A percentile compares a stretch with the other conserved stretches of the same genome.
Conservation (phyloP, 179 eudicot genomes). For the Silene vulgaris region DNA sequence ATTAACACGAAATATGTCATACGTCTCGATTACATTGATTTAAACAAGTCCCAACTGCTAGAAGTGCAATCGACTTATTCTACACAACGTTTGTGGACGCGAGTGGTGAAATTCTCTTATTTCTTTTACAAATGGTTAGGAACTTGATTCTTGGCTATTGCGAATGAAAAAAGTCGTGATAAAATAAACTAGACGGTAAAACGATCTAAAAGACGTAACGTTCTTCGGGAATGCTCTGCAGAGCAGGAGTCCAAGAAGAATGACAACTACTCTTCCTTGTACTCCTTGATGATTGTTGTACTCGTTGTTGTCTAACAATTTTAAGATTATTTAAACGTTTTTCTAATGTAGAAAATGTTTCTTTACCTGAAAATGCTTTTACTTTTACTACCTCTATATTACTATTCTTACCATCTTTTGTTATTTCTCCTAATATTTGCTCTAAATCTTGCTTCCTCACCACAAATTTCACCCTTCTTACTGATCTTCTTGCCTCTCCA, state of each 20-base stretch:
- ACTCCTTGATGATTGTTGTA: slow-evolving; percentile 2
- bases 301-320: slow-evolving; percentile 14
- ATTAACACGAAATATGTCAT: no score
- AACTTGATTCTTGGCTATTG: no score
- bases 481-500: slow-evolving; percentile 13
- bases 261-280: slow-evolving; percentile 9
- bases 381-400: slow-evolving; percentile 9
- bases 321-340: slow-evolving; percentile 23
- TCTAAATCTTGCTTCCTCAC: slow-evolving; percentile 24
- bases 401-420: not conserved
- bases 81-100: not conserved
- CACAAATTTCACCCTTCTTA: slow-evolving; percentile 25
- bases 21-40: no score
- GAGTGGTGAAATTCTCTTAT: not conserved
- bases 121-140: no score
- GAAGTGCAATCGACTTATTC: not conserved
- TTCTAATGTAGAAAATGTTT: slow-evolving; percentile 14
- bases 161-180: no score
- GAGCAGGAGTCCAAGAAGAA: slow-evolving; percentile 27
- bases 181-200: no score
- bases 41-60: not conserved
- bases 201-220: not conserved
- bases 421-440: slow-evolving; percentile 19
- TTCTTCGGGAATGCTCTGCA: slow-evolving; percentile 23
- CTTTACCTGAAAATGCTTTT: slow-evolving; percentile 16